phyloP scores from a whole-genome alignment of 164 flowering plant species.

The Piper betle region DNA sequence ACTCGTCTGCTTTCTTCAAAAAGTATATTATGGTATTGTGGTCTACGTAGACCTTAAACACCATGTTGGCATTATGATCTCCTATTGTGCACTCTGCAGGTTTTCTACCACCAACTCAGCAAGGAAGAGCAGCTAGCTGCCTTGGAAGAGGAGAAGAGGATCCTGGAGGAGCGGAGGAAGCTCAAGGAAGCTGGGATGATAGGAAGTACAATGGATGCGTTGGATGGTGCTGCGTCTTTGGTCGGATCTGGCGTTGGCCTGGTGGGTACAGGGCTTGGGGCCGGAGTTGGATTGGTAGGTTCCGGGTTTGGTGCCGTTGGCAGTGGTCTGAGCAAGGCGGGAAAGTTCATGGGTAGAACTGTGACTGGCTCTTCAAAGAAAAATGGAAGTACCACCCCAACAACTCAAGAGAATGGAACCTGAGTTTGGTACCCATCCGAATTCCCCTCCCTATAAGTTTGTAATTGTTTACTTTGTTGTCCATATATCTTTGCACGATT shows the following conservation, averaged over 20 bases:
- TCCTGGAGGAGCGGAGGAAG: slow-evolving; percentile 65
- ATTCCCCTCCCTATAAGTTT: too few species aligned
- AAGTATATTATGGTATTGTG: background rate
- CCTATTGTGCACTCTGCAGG: slow-evolving; percentile 23
- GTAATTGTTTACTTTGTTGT: too few species aligned
- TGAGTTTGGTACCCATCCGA: background rate
- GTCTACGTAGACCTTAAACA: too few species aligned
- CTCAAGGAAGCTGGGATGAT: slow-evolving; percentile 75
- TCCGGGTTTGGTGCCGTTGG: slow-evolving; percentile 44
- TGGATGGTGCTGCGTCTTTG: slow-evolving; percentile 57
- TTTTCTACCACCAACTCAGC: slow-evolving; percentile 54
- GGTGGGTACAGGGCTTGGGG: slow-evolving; percentile 19
- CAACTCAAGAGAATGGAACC: slow-evolving; percentile 45
- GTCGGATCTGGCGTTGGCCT: slow-evolving; percentile 57
- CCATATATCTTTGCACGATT: too few species aligned
- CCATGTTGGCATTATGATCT: too few species aligned
- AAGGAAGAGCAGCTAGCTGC: slow-evolving; percentile 84
- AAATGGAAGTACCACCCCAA: slow-evolving; percentile 53
- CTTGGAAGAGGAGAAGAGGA: slow-evolving; percentile 75
- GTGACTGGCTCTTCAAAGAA: slow-evolving; percentile 49
- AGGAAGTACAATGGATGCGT: slow-evolving; percentile 95
- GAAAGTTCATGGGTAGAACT: slow-evolving; percentile 80
- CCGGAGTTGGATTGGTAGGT: slow-evolving; percentile 61
- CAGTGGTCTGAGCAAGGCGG: slow-evolving; percentile 74
- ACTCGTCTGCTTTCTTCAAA: background rate